A percentile compares a stretch with the other conserved stretches of the same genome.
Evolutionary conservation across 1,139 yeast species (phyloP).

Genomic region (Citeromyces siamensis): DNA sequence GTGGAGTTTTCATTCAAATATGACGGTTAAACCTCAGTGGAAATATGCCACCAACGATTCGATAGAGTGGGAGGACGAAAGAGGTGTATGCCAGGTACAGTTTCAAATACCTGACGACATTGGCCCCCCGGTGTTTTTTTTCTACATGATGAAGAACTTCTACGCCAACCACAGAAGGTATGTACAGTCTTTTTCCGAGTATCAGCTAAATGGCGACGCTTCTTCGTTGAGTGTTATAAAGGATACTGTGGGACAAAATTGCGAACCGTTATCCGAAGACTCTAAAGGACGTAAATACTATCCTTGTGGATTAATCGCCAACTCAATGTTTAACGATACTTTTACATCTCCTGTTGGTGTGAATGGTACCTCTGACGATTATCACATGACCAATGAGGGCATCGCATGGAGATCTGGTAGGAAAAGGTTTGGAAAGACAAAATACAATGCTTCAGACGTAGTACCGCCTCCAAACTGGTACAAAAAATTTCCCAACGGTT

Average conservation of each 20-base stretch:
- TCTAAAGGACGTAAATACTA: slow-evolving; percentile 50
- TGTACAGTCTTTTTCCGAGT: slow-evolving; percentile 84
- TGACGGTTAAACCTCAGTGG: slow-evolving; percentile 49
- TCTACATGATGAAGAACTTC: slow-evolving; percentile 73
- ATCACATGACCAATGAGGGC: slow-evolving; percentile 50
- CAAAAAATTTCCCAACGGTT: slow-evolving; percentile 77
- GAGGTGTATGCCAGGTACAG: slow-evolving; percentile 61
- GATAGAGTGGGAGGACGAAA: slow-evolving; percentile 40
- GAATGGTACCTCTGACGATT: slow-evolving; percentile 36
- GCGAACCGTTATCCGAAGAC: slow-evolving; percentile 66
- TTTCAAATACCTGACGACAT: slow-evolving; percentile 68
- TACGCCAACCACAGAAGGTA: slow-evolving; percentile 91
- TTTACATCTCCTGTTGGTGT: slow-evolving; percentile 38
- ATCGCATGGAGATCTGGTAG: slow-evolving; percentile 85
- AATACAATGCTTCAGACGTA: slow-evolving; percentile 56
- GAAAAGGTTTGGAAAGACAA: slow-evolving; percentile 68
- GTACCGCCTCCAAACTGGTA: slow-evolving; percentile 97
- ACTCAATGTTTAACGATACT: slow-evolving; percentile 86
- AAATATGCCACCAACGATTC: slow-evolving; percentile 36
- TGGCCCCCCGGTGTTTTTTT: slow-evolving; percentile 66
- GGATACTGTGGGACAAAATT: slow-evolving; percentile 67
- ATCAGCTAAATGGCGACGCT: slow-evolving; percentile 70
- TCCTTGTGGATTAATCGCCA: slow-evolving; percentile 95
- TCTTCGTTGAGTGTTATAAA: slow-evolving; percentile 45
- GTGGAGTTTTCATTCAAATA: slow-evolving; percentile 33